These are phyloP conservation scores for Solanum okadae DNA, from an alignment of 257 asterid genomes.

Conservation along the genomic window DNA sequence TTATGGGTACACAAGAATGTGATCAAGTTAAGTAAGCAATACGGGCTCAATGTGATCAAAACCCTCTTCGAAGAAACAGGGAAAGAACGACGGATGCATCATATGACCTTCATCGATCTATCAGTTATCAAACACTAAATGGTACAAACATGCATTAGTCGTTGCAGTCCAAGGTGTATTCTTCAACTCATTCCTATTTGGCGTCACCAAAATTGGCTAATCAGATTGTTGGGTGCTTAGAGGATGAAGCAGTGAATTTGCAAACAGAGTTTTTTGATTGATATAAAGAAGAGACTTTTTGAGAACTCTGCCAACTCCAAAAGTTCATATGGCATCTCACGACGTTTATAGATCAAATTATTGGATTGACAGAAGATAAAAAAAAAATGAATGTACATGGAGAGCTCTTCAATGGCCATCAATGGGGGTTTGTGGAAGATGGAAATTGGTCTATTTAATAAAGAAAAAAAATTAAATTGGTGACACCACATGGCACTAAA, in stretches of 20 bases:
- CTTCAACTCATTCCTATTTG: conserved; percentile 56
- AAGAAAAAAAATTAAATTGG: too few relatives aligned
- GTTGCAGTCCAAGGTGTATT: conserved; percentile 59
- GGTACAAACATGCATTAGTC: conserved; percentile 56
- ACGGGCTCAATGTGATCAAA: conserved; percentile 19
- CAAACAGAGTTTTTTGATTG: not conserved
- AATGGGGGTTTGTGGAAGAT: too few relatives aligned
- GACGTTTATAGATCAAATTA: too few relatives aligned
- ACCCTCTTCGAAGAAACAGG: conserved; percentile 50
- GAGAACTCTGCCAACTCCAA: conserved; percentile 21
- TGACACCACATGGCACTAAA: too few relatives aligned
- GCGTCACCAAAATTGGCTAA: conserved; percentile 57
- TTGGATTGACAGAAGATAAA: too few relatives aligned
- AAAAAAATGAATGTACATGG: rapidly evolving
- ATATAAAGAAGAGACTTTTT: conserved; percentile 53
- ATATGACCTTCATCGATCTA: conserved; percentile 67
- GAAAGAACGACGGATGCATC: conserved; percentile 45
- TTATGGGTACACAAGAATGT: too few relatives aligned
- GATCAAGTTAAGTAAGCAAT: too few relatives aligned
- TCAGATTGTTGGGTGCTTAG: conserved; percentile 54
- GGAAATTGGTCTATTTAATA: too few relatives aligned
- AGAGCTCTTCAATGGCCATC: too few relatives aligned
- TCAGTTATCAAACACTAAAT: conserved; percentile 20
- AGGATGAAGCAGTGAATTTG: not conserved
- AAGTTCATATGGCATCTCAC: too few relatives aligned